Base-by-base conservation (phyloP, 1,284 basidiomycete genomes). In the Ceratobasidium sp. region DNA sequence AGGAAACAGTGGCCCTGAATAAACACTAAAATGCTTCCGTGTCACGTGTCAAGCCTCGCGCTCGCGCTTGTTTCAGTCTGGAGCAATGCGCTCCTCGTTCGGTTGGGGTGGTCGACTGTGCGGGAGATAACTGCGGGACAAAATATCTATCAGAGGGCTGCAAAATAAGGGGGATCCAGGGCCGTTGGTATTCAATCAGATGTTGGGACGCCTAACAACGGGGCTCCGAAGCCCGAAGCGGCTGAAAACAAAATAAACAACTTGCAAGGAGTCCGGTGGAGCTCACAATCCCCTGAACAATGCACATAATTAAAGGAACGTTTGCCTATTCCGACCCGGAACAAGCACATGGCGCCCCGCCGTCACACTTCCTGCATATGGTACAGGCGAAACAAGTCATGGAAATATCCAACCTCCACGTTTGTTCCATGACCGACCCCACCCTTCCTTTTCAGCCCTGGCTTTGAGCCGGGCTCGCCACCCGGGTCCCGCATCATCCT, bases 1-100 rank as follows among this genome's bases (percentile, higher is more conserved):
- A 67, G 65, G 65, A 67, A 67, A 67, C 51, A 32, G 2, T 52
- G 32, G 15, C 51, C 65, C 46, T 51, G 65, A 52, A 51, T 52
- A 67, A 67, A 67, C 65, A 67, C 65, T 34, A 67, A 54, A 67
- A 67, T 67, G 65, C 65, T 67, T 67, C 65, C 65, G 65, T 37
- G 65, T 67, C 65, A 67, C 65, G 65, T 67, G 65, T 52, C n/a
- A 9, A n/a, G 37, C 59, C 59, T 62, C 59, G 43, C 59, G 59
- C 37, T 19, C 22, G 59, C 29, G 59, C 59, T 56, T 22, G 37
- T 25, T 15, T 44, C n/a, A 34, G 37, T 62, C n/a, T 19, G 19
- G 61, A 44, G 40, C 19, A 25, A 2, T 54, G n/a, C 25, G 11
- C 40, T 40, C 43, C 11, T 8, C 8, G 32, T 43, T 61, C 59